Base-by-base conservation (phyloP, 345 rosid species). In the Atalantia buxifolia region DNA sequence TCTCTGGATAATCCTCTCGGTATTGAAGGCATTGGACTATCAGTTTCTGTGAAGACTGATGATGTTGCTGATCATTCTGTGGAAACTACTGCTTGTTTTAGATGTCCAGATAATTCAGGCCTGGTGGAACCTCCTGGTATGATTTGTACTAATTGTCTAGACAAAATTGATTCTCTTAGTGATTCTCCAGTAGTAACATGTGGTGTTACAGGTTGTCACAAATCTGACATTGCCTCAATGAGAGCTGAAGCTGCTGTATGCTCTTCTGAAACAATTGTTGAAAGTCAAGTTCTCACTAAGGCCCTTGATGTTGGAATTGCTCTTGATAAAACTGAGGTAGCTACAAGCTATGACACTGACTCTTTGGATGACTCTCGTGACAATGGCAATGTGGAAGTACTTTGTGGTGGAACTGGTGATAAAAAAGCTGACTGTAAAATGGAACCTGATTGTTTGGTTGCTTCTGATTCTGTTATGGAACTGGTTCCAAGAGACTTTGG, bases 291-390 rank as follows among this genome's bases (percentile, higher is more conserved):
- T 76, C 50, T 62, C 6, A 31, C 16, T 6, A 68, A 33, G 42
- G 45, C 70, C 69, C 73, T 61, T 79, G 61, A 38, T 76, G 60
- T 36, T 38, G 76, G 55, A 38, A 69, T 72, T 79, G 62, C 72
- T 75, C 66, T 53, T 27, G 69, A 56, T n/a, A 75, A 42, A 72
- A 70, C 36, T 73, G 78, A 66, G 62, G 66, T 38, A 28, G 40
- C 66, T 63, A 28, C 79, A 21, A 30, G 28, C 24, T 28, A 4
- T 7, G 28, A 45, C 30, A 27, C 33, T 33, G 66, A 36, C 56
- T 12, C 38, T 76, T 68, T 45, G 30, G 73, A 64, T 21, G 59
- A 75, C 76, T 66, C 73, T 70, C 65, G 76, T 69, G 7, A 72
- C 57, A 74, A 42, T 48, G 25, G 30, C 22, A 71, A 78, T 33